phyloP scores from a whole-genome alignment of 192 early-diverging fungal species.

The Mortierella hygrophila region DNA sequence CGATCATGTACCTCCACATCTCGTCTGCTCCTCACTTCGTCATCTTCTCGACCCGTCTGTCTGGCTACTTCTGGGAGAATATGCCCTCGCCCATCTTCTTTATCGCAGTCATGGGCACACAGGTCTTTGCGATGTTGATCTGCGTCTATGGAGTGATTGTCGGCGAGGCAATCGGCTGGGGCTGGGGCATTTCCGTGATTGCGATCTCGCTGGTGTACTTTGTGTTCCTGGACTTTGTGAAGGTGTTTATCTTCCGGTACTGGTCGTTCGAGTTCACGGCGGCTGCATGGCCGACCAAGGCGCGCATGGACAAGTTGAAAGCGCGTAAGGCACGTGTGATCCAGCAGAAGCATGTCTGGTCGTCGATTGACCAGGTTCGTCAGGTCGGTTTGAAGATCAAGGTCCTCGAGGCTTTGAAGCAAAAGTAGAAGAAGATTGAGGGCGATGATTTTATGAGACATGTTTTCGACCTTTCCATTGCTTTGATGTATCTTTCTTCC shows the following conservation, averaged over 20 bases:
- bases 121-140: constrained; percentile 90
- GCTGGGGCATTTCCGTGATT: constrained; percentile 80
- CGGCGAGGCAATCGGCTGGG: constrained; percentile 73
- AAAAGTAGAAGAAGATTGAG: background rate
- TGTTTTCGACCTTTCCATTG: background rate
- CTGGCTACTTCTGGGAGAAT: constrained; percentile 90
- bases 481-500: background rate
- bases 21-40: constrained; percentile 94
- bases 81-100: constrained; percentile 85
- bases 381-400: constrained; percentile 54
- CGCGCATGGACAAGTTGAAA: constrained; percentile 72
- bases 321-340: constrained; percentile 62
- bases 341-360: constrained; percentile 61
- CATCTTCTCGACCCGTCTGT: constrained; percentile 92
- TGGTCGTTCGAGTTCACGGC: constrained; percentile 96
- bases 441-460: background rate
- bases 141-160: constrained; percentile 79
- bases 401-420: constrained; percentile 48
- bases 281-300: constrained; percentile 79
- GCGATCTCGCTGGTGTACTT: constrained; percentile 85
- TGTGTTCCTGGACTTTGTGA: constrained; percentile 90
- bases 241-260: constrained; percentile 84
- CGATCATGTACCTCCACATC: constrained; percentile 95
- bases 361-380: constrained; percentile 58
- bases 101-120: constrained; percentile 86